Percentiles rank a stretch among this genome's conserved stretches.
phyloP scores from a whole-genome alignment of 2,329 filamentous ascomycete species.

The Rachicladosporium sp. region DNA sequence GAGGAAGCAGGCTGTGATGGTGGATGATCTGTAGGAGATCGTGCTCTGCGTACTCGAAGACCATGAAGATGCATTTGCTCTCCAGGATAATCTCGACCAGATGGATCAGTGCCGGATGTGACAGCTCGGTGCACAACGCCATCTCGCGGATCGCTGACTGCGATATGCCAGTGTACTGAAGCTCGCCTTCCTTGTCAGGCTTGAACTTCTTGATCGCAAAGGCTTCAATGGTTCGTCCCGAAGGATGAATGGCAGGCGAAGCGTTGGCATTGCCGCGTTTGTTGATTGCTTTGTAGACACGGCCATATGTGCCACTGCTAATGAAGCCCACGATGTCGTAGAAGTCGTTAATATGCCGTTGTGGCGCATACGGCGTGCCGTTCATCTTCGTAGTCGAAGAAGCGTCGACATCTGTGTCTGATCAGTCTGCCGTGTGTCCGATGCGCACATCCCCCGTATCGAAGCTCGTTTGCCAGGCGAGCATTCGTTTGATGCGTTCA shows the following conservation, averaged over 20 bases:
- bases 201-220: constrained; percentile 99
- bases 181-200: constrained; percentile 94
- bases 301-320: constrained; percentile 92
- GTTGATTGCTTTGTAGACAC: constrained; percentile 88
- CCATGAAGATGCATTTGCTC: constrained; percentile 99
- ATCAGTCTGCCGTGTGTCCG: too few species aligned
- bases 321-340: constrained; percentile 98
- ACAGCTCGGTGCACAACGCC: constrained; percentile 86
- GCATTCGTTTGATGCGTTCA: too few species aligned
- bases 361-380: constrained; percentile 44
- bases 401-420: too few species aligned
- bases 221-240: constrained; percentile 46
- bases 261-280: constrained; percentile 58
- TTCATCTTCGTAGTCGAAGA: constrained; percentile 22
- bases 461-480: too few species aligned
- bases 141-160: constrained; percentile 96
- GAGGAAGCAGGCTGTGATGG: constrained; percentile 80
- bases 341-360: constrained; percentile 79
- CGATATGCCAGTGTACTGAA: constrained; percentile 94
- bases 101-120: constrained; percentile 77
- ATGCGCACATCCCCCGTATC: too few species aligned
- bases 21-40: constrained; percentile 96
- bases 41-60: constrained; percentile 97
- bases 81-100: constrained; percentile 93
- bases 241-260: constrained; percentile 17